These are phyloP conservation scores for Lactifluus volemus DNA, from an alignment of 768 basidiomycete species.

Conservation along the genomic window DNA sequence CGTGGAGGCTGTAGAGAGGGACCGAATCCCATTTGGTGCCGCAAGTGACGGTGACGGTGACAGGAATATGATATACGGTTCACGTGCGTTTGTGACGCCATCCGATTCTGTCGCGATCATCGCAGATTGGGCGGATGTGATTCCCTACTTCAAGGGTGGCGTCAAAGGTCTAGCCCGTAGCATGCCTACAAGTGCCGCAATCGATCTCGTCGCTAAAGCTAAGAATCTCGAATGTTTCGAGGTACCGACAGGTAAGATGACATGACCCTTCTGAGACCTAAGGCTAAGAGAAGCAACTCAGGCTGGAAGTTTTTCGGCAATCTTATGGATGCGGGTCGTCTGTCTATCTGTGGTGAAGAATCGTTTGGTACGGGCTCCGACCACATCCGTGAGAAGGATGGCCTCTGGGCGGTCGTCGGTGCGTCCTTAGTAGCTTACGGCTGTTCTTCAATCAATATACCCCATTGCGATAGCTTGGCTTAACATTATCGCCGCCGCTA, in stretches of 20 bases:
- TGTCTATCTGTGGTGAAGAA: conserved; percentile 99
- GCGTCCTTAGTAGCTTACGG: conserved; percentile 25
- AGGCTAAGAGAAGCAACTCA: conserved; percentile 25
- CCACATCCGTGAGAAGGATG: conserved; percentile 99
- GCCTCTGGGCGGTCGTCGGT: conserved; percentile 96
- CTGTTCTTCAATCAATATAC: not conserved
- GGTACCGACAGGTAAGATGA: conserved; percentile 78
- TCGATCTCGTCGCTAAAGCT: conserved; percentile 91
- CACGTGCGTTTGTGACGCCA: conserved; percentile 95
- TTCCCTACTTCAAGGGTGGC: conserved; percentile 89
- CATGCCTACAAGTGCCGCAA: conserved; percentile 97
- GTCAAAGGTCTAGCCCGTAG: conserved; percentile 93
- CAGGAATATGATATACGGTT: conserved; percentile 99
- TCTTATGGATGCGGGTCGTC: conserved; percentile 95
- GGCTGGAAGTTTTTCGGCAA: conserved; percentile 99
- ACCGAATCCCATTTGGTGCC: conserved; percentile 86
- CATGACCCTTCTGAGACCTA: not conserved
- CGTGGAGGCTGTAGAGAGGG: conserved; percentile 84
- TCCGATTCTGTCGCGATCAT: conserved; percentile 98
- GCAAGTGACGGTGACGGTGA: conserved; percentile 98
- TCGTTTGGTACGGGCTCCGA: conserved; percentile 99
- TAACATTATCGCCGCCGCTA: conserved; percentile 90
- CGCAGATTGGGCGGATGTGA: conserved; percentile 89
- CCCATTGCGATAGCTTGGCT: conserved; percentile 66
- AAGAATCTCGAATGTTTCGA: conserved; percentile 92